A percentile compares a stretch with the other conserved stretches of the same genome.
These are phyloP conservation scores for Hygrophila difformis DNA, from an alignment of 257 asterid genomes.

Conservation along the genomic window DNA sequence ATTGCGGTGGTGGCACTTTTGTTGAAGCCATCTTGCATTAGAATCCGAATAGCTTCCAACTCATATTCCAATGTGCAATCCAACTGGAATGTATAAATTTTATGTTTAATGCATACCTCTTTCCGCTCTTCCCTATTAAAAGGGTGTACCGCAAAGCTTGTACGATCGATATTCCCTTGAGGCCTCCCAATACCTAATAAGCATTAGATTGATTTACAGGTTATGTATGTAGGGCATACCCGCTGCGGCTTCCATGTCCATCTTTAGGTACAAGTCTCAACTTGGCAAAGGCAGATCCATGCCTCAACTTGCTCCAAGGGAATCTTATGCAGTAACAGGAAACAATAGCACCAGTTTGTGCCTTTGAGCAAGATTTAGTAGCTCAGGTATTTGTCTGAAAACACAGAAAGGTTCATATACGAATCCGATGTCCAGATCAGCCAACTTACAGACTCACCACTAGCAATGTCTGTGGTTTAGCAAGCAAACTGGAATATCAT, in stretches of 20 bases:
- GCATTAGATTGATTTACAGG: constrained; percentile 2
- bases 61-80: constrained; percentile 68
- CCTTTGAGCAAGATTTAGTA: constrained; percentile 35
- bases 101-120: constrained; percentile 41
- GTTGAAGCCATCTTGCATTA: constrained; percentile 53
- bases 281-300: constrained; percentile 83
- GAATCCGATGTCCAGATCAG: constrained; percentile 21
- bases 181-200: constrained; percentile 85
- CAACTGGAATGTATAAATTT: constrained; percentile 38
- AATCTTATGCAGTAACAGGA: constrained; percentile 87
- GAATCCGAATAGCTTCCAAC: constrained; percentile 72
- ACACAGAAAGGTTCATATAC: constrained; percentile 1
- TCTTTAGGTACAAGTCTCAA: constrained; percentile 88
- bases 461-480: constrained; percentile 93
- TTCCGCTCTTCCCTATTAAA: constrained; percentile 68
- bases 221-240: constrained; percentile 32
- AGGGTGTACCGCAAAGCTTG: constrained; percentile 68
- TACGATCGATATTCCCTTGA: constrained; percentile 80
- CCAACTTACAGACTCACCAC: constrained; percentile 99
- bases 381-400: constrained; percentile 15
- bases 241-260: constrained; percentile 97
- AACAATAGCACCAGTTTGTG: constrained; percentile 79
- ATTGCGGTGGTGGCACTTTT: constrained; percentile 81
- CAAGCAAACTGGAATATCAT: constrained; percentile 85
- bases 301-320: constrained; percentile 86